Percentiles rank a stretch among this genome's conserved stretches.
These are phyloP conservation scores for Ogataea ganodermae DNA, from an alignment of 805 yeast genomes.

Conservation along the genomic window DNA sequence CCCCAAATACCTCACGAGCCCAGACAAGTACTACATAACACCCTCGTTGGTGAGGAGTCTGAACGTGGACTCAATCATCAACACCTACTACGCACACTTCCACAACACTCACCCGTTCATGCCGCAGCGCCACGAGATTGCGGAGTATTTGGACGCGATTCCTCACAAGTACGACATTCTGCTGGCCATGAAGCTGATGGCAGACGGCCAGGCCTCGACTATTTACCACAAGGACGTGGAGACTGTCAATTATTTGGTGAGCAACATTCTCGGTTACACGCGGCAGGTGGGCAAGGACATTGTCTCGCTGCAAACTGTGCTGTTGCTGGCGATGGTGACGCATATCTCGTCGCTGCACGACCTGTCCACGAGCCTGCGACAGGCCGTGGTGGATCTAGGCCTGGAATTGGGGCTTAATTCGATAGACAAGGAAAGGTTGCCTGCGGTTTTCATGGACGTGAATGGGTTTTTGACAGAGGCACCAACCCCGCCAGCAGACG, in stretches of 20 bases:
- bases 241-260: constrained; percentile 40
- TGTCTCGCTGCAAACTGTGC: constrained; percentile 43
- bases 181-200: constrained; percentile 48
- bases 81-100: constrained; percentile 39
- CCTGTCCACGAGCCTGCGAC: constrained; percentile 44
- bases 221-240: constrained; percentile 42
- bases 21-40: constrained; percentile 32
- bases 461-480: constrained; percentile 34
- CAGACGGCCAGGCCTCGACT: constrained; percentile 46
- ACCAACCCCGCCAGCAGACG: constrained; percentile 16
- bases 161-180: constrained; percentile 44
- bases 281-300: constrained; percentile 43
- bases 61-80: constrained; percentile 29
- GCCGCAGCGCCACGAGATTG: constrained; percentile 41
- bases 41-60: constrained; percentile 31
- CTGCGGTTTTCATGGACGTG: constrained; percentile 35
- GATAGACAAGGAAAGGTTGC: constrained; percentile 38
- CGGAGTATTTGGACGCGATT: constrained; percentile 35
- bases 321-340: constrained; percentile 44
- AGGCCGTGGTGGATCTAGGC: constrained; percentile 42
- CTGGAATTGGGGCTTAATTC: constrained; percentile 40
- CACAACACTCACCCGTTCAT: constrained; percentile 50
- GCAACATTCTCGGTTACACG: constrained; percentile 34
- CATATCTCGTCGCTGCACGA: constrained; percentile 56
- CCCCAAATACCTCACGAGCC: constrained; percentile 18